Percentiles rank a stretch among this genome's conserved stretches.
These are phyloP conservation scores for Asterionellopsis glacialis DNA, from an alignment of 108 stramenopile genomes.

Conservation along the genomic window DNA sequence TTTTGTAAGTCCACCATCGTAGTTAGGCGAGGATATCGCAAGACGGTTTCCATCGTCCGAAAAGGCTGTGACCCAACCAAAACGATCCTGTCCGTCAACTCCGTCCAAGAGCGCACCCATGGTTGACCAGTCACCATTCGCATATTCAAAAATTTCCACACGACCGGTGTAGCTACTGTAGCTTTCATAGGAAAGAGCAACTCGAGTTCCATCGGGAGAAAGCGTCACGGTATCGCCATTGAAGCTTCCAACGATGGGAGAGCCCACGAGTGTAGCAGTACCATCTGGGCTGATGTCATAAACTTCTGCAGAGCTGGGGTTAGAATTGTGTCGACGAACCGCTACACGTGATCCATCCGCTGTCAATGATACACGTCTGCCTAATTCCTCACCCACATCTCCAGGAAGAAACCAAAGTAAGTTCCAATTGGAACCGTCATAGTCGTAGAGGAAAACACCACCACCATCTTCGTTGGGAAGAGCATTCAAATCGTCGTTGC, in stretches of 20 bases:
- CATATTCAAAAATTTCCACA: background rate
- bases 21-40: slow-evolving; percentile 5
- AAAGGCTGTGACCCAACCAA: slow-evolving; percentile 1
- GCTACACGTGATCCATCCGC: slow-evolving; percentile 3
- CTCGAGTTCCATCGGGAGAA: background rate
- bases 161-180: background rate
- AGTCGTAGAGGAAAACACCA: background rate
- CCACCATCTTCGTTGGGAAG: background rate
- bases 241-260: background rate
- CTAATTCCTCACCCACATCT: background rate
- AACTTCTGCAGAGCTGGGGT: background rate
- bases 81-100: background rate
- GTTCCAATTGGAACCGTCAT: background rate
- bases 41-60: background rate
- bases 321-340: background rate
- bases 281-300: background rate
- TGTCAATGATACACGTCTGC: background rate
- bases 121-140: background rate
- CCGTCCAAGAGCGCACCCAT: background rate
- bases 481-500: background rate
- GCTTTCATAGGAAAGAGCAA: background rate
- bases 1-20: background rate
- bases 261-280: background rate
- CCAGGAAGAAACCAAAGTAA: background rate
- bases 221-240: background rate